Evolutionary conservation across 208 protist species (phyloP), one percentile per base, ranked within the genome.

Genomic region (Trypanosoma mega): DNA sequence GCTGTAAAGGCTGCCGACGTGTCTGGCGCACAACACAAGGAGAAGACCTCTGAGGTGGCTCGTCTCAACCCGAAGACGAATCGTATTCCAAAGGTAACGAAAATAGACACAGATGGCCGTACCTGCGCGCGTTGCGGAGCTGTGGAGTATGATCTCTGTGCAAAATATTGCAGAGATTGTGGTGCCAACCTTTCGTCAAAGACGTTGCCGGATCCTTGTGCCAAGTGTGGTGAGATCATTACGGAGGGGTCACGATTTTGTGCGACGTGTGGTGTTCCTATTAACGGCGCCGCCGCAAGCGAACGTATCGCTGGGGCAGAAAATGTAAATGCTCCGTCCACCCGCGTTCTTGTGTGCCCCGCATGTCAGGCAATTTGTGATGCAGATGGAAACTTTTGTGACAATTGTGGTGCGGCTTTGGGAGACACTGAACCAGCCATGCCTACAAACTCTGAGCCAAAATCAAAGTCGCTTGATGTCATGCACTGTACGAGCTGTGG

Each of bases 161-260:
- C 90, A 33, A 89, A 90, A 59, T 95, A 86, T 46, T 95, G 89
- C 59, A 79, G 84, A 23, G 85, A 90, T 44, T 95, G 89, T 68
- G 89, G 89, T 0, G 51, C 47, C 29, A 80, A 72, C 50, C 46
- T 90, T n/a, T 44, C 30, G 24, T 65, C 73, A 1, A 69, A 76
- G 47, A 68, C 50, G 23, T 43, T 75, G 51, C 41, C 68, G 16
- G 68, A 75, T 9, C 76, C 82, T 12, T 94, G 88, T 58, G 39
- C 16, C 8, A 44, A 72, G n/a, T 94, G 88, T 63, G 80, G 82
- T 0, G 82, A 94, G 50, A 24, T 59, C 20, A 70, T 92, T 24
- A 82, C 82, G 24, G 76, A 80, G 30, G 79, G 73, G 9, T 90
- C 88, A n/a, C 76, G 82, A 1, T 95, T 93, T 71, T 95, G 89